A percentile compares a stretch with the other conserved stretches of the same genome.
Evolutionary conservation across 148 eudicot genomes (phyloP).

Genomic region (Fagopyrum homotropicum): DNA sequence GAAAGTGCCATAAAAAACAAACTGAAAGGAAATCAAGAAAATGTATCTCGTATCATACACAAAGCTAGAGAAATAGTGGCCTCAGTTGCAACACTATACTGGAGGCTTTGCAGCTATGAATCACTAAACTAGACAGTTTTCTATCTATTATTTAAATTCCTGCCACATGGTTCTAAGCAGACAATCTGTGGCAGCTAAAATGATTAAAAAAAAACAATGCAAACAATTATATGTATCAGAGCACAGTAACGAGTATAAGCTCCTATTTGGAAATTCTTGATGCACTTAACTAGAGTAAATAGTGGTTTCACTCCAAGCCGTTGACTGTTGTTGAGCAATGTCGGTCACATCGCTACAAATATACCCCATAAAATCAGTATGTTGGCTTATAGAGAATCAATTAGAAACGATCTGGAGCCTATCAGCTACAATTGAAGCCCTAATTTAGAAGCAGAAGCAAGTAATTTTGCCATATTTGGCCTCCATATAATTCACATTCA

Average conservation of each 20-base stretch:
- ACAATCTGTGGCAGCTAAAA: background rate
- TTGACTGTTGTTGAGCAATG: background rate
- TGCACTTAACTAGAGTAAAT: background rate
- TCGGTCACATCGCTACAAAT: background rate
- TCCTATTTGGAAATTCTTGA: background rate
- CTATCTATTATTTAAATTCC: background rate
- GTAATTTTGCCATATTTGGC: background rate
- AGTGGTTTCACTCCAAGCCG: background rate
- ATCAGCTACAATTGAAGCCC: background rate
- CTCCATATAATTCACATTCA: background rate
- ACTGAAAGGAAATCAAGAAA: background rate
- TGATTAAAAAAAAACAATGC: background rate
- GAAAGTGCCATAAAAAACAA: background rate
- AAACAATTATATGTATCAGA: background rate
- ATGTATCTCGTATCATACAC: background rate
- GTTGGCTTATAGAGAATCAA: background rate
- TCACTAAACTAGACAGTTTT: background rate
- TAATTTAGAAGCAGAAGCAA: conserved; percentile 1
- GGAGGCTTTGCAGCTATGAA: background rate
- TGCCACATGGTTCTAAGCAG: background rate
- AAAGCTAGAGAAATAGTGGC: background rate
- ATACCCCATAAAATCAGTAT: background rate
- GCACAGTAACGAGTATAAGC: background rate
- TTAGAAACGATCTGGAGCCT: background rate
- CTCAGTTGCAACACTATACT: background rate